Base-by-base conservation (phyloP, 805 yeast species). In the Candida parachauliodes region DNA sequence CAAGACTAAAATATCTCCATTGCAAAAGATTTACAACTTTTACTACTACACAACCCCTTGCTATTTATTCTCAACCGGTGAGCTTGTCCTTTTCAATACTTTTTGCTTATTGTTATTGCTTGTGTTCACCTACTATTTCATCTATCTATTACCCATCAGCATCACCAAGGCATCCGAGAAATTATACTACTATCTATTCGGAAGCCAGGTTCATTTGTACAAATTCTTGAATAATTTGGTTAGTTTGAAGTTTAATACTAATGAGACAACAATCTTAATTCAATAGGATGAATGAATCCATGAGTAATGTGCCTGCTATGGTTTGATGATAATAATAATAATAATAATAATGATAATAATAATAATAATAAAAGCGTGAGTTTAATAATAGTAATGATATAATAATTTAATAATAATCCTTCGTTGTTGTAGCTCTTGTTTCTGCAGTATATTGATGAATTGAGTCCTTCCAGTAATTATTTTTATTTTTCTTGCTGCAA, bases 1-100 rank as follows among this genome's bases (percentile, higher is more conserved):
- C 3, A 22, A 15, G 16, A 32, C 35, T 8, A 12, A 31, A 12
- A 20, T 24, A 24, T 26, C 20, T 10, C 16, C 30, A 23, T 10
- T 29, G 10, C 28, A 29, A 28, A 29, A 36, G 15, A n/a, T 23
- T n/a, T 36, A 30, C 19, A 37, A 43, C 14, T 33, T 39, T 25
- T 61, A 57, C 46, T 47, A 46, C 42, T 56, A 57, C 41, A 50
- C 43, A 33, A 44, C 55, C 6, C 64, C 65, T 2, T 39, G 59
- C 10, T 60, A 61, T 2, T 57, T 61, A 14, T 43, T 61, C 40
- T 41, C 59, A 3, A 37, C 40, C n/a, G 46, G 48, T 8, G 66
- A 59, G 36, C 37, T 54, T 0, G 30, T 46, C 3, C 28, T 47
- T 10, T 52, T 55, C 40, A 58, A 53, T 35, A 10, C 38, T 10